These are phyloP conservation scores for Mucor plumbeus DNA, from an alignment of 371 early-diverging fungal species.

Conservation along the genomic window DNA sequence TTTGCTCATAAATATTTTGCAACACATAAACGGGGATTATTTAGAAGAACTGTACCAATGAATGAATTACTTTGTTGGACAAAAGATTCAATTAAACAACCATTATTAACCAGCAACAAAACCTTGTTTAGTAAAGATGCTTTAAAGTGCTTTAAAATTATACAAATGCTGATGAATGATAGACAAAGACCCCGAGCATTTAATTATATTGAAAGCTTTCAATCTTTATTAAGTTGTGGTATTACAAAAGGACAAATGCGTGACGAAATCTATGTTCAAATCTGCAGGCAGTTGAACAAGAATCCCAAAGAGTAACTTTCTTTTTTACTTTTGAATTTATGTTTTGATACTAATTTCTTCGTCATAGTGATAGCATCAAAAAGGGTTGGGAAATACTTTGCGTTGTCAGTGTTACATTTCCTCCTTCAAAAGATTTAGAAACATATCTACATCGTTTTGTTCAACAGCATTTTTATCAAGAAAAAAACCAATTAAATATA, in stretches of 20 bases:
- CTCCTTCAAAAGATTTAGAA: conserved; percentile 90
- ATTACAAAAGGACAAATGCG: conserved; percentile 78
- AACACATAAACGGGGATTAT: conserved; percentile 83
- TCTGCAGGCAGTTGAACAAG: conserved; percentile 87
- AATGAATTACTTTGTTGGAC: conserved; percentile 85
- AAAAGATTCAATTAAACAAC: conserved; percentile 59
- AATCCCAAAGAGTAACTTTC: conserved; percentile 74
- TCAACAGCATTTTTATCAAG: conserved; percentile 59
- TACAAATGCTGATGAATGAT: conserved; percentile 89
- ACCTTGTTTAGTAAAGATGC: conserved; percentile 81
- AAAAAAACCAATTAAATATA: conserved; percentile 54
- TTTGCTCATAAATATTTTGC: conserved; percentile 93
- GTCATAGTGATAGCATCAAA: conserved; percentile 63
- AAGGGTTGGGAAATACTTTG: conserved; percentile 90
- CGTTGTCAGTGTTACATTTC: conserved; percentile 83
- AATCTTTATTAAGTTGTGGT: conserved; percentile 76
- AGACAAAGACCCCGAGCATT: conserved; percentile 41
- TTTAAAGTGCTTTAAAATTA: conserved; percentile 77
- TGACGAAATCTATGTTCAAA: conserved; percentile 94
- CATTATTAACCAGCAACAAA: conserved; percentile 82
- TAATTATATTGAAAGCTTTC: conserved; percentile 65
- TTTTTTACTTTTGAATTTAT: neutral
- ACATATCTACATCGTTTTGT: conserved; percentile 84
- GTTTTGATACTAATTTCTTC: neutral
- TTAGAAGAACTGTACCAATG: conserved; percentile 84